Base-by-base conservation (phyloP, 331 rosid species). In the Quercus phellos region DNA sequence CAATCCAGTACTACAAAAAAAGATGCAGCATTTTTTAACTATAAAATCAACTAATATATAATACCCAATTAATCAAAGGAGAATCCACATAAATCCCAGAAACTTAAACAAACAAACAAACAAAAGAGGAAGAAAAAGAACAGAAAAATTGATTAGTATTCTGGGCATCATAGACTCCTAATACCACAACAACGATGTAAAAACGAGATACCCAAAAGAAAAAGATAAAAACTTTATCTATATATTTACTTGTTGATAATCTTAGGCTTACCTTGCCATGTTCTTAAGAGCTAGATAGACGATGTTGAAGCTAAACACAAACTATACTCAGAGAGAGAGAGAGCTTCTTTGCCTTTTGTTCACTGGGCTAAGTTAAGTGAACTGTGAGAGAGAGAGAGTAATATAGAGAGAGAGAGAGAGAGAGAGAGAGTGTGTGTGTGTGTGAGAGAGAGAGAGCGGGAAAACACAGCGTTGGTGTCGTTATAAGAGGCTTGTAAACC, bases 391-490 rank as follows among this genome's bases (percentile, higher is more conserved):
- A 73, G 67, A 0, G 67, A 81, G 80, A 68, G 67, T 12, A 0
- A 46, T 11, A 46, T 55, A 19, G 50, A 82, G 24, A 18, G 4
- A 26, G 73, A 17, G 78, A 74, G 67, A 81, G 42, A 50, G 4
- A 56, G 51, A 16, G 80, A 73, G 66, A 14, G 74, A 14, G 73
- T 0, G 61, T 0, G 51, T 0, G 16, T 10, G 60, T 9, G 4
- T 2, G 14, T 9, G 4, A 2, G 14, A 55, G 91, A 87, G 4
- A 2, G 14, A 55, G 91, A 87, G 98, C 93, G 98, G 98, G 94
- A 93, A 93, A 83, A 38, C 78, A 75, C 69, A 59, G 76, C 73
- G 32, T 26, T 3, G 79, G 74, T 46, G 14, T 58, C 50, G 74
- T 82, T 8, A 55, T 42, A 64, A 76, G 73, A 82, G 86, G 76